phyloP scores from a whole-genome alignment of 352 stramenopile species.

The Thraustochytrium sp. region DNA sequence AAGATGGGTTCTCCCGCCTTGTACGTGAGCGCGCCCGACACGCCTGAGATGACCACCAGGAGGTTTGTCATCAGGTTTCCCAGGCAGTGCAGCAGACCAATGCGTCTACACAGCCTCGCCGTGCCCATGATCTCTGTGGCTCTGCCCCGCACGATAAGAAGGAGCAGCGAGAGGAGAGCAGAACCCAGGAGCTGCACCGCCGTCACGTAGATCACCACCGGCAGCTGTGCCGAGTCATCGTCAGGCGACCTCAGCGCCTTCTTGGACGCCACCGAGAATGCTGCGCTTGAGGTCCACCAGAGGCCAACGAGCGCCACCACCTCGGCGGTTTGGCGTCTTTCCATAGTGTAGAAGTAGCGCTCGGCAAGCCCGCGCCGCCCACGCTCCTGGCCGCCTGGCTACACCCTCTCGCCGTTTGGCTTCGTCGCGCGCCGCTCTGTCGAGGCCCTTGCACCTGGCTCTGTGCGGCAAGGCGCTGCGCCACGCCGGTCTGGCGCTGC shows the following conservation, averaged over 20 bases:
- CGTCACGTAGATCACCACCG: constrained; percentile 11
- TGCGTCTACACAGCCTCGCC: not conserved
- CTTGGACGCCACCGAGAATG: constrained; percentile 2
- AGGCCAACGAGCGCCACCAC: not conserved
- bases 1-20: constrained; percentile 16
- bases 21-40: not conserved
- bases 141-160: not conserved
- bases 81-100: not conserved
- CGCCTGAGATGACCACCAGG: not conserved
- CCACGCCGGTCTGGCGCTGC: no score
- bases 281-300: not conserved
- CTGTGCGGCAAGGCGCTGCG: no score
- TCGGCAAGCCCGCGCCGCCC: no score
- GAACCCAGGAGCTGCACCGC: not conserved
- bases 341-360: no score
- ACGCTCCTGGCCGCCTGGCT: no score
- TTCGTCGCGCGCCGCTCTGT: no score
- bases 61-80: constrained; percentile 22
- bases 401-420: no score
- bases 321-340: no score
- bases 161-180: not conserved
- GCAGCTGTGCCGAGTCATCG: not conserved
- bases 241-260: not conserved
- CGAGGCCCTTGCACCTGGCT: no score
- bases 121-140: not conserved